Evolutionary conservation across 306 rosid genomes (phyloP).

Genomic region (Lablab purpureus): DNA sequence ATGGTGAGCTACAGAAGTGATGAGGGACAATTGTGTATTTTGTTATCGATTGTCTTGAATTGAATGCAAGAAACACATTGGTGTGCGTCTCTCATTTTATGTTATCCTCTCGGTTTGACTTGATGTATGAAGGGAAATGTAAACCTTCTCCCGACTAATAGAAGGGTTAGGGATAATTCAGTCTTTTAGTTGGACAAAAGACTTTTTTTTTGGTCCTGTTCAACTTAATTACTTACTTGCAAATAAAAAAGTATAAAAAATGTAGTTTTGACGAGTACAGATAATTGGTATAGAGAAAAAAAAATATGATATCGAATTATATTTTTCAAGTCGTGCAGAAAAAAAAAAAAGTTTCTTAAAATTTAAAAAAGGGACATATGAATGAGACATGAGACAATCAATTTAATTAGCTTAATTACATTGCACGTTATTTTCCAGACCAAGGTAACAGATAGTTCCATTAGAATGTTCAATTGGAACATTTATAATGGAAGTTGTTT

Average conservation of each 20-base stretch:
- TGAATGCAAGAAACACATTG: background rate
- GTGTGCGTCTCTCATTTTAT: background rate
- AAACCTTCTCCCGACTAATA: background rate
- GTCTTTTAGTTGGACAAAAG: background rate
- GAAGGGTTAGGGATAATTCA: background rate
- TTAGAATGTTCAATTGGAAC: too few relatives aligned
- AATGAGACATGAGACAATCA: too few relatives aligned
- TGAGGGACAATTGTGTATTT: background rate
- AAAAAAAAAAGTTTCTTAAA: too few relatives aligned
- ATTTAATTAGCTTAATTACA: too few relatives aligned
- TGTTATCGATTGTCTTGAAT: slow-evolving; percentile 29
- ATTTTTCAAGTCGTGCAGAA: too few relatives aligned
- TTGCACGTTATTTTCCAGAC: too few relatives aligned
- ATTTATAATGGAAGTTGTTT: too few relatives aligned
- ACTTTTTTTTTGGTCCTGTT: background rate
- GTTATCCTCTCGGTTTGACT: background rate
- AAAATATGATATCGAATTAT: too few relatives aligned
- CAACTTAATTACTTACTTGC: background rate
- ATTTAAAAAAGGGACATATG: too few relatives aligned
- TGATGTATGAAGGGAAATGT: background rate
- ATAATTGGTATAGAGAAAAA: background rate
- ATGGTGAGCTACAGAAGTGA: background rate
- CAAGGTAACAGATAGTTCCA: too few relatives aligned
- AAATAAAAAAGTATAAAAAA: background rate
- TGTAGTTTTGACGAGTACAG: too few relatives aligned